Base-by-base conservation (phyloP, 1,139 yeast species). In the Blastobotrys apis region DNA sequence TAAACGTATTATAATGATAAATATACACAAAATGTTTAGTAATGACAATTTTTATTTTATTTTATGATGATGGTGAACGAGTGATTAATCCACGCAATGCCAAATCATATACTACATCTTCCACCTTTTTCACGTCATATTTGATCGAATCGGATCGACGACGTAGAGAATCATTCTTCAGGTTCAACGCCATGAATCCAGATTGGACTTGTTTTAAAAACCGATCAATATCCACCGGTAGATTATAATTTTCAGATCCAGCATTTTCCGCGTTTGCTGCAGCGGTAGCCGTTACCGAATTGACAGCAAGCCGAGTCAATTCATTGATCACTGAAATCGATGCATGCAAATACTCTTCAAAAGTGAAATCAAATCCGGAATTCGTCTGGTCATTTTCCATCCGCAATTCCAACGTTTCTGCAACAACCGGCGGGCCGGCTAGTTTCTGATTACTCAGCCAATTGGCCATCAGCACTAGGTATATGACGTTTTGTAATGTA, bases 41-140 rank as follows among this genome's bases (percentile, higher is more conserved):
- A 33, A 22, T 15, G 13, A 8, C 8, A 12, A 10, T 32, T 10
- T 32, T 33, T 17, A 21, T 25, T 22, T 25, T 13, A 25, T 13
- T 13, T 23, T 23, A 12, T 36, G 17, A 13, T 23, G 17, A 23
- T 40, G 29, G 22, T n/a, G 22, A 27, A 10, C 31, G 44, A 4
- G 41, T 37, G 37, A 49, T 33, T 39, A 57, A 43, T 6, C 62
- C 59, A 6, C 65, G 43, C 9, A 62, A 50, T 8, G 63, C 52
- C 39, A 63, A 34, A 45, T 62, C 66, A 39, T 61, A 63, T 12
- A 63, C 60, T 10, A 63, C 57, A 43, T 62, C 66, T 43, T 64
- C 68, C 15, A 63, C 62, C 43, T 61, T 62, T 47, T 64, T 64
- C 27, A 62, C 63, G 33, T 64, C 66, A 43, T 64, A 64, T 45